A percentile compares a stretch with the other conserved stretches of the same genome.
Evolutionary conservation across 2,329 filamentous ascomycete species (phyloP).

Genomic region (Phialophora chinensis): DNA sequence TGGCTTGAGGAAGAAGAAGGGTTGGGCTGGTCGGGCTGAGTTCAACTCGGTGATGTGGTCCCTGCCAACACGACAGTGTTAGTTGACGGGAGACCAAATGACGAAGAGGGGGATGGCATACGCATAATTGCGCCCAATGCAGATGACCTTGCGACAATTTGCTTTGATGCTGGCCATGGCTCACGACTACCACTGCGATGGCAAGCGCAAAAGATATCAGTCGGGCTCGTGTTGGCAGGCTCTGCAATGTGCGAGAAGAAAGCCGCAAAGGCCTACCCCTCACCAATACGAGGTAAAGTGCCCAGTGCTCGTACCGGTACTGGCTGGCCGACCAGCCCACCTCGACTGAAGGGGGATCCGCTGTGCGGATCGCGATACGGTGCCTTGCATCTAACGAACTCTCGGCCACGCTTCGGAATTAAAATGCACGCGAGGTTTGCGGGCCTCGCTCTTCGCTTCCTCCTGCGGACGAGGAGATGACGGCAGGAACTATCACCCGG

Average conservation of each 20-base stretch:
- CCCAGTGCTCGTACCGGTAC: too few species aligned
- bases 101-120: constrained; percentile 52
- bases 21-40: constrained; percentile 85
- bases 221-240: background rate
- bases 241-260: background rate
- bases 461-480: background rate
- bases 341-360: background rate
- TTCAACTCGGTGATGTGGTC: constrained; percentile 94
- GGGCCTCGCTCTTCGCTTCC: background rate
- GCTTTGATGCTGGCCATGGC: constrained; percentile 54
- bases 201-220: background rate
- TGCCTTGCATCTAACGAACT: background rate
- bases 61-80: constrained; percentile 51
- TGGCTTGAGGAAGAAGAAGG: constrained; percentile 99
- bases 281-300: background rate
- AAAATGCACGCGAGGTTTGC: background rate
- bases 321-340: background rate
- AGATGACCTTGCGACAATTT: constrained; percentile 76
- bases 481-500: constrained; percentile 8
- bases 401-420: background rate
- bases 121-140: constrained; percentile 97
- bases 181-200: background rate
- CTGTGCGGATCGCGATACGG: background rate
- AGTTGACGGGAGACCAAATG: constrained; percentile 29
- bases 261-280: constrained; percentile 2